phyloP scores from a whole-genome alignment of 495 filamentous ascomycete genomes.

The Daldinia bambusicola region DNA sequence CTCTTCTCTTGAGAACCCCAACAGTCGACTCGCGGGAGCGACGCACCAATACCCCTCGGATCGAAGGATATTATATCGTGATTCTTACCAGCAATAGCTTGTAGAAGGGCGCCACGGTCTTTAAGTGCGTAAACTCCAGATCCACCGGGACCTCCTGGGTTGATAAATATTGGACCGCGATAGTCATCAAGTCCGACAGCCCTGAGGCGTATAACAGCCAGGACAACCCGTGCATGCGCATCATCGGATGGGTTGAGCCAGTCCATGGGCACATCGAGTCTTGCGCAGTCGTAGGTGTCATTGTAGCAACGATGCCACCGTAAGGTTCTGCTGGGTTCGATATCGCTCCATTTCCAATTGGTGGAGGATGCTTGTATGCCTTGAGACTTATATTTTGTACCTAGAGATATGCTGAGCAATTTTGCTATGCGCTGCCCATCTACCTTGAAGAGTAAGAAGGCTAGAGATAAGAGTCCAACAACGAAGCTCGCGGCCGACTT shows the following conservation, averaged over 20 bases:
- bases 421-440: conserved; percentile 2
- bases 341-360: conserved; percentile 47
- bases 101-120: conserved; percentile 52
- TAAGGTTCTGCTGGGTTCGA: conserved; percentile 49
- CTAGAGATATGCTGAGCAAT: not conserved
- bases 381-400: not conserved
- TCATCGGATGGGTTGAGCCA: conserved; percentile 56
- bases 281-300: conserved; percentile 53
- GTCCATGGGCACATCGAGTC: conserved; percentile 60
- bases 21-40: conserved; percentile 57
- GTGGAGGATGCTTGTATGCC: not conserved
- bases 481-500: not conserved
- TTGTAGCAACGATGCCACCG: conserved; percentile 52
- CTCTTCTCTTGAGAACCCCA: conserved; percentile 51
- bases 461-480: conserved; percentile 15
- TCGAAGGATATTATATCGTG: conserved; percentile 64
- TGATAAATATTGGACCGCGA: conserved; percentile 62
- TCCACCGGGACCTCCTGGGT: conserved; percentile 65
- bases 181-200: conserved; percentile 52
- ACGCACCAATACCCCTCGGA: conserved; percentile 59
- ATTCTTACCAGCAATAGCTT: conserved; percentile 59
- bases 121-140: conserved; percentile 56
- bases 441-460: conserved; percentile 17
- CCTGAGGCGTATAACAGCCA: conserved; percentile 60
- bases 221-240: conserved; percentile 44